phyloP scores from a whole-genome alignment of 495 filamentous ascomycete genomes.

The Annulohypoxylon stygium region DNA sequence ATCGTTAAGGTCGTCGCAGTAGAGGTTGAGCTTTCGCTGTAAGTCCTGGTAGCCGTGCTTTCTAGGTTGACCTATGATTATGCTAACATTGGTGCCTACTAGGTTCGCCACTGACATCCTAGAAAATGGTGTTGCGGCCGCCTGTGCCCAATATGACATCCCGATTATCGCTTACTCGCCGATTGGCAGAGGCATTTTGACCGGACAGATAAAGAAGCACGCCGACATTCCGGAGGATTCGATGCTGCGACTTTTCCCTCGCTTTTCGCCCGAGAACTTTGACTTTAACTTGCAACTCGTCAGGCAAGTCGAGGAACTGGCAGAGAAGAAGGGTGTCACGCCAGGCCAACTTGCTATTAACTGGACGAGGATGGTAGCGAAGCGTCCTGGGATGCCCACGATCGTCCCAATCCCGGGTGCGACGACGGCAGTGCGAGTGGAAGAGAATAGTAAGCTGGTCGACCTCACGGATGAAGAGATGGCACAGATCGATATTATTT shows the following conservation, averaged over 20 bases:
- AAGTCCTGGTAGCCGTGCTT: constrained; percentile 11
- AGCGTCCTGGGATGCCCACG: constrained; percentile 64
- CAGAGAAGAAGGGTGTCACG: constrained; percentile 76
- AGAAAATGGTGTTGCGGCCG: constrained; percentile 77
- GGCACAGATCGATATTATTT: constrained; percentile 63
- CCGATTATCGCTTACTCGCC: constrained; percentile 72
- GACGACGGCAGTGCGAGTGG: constrained; percentile 60
- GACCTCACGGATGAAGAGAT: constrained; percentile 62
- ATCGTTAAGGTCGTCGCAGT: constrained; percentile 76
- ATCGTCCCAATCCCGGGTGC: constrained; percentile 92
- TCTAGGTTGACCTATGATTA: constrained; percentile 69
- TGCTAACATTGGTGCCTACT: constrained; percentile 58
- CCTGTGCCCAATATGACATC: constrained; percentile 79
- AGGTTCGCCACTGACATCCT: constrained; percentile 53
- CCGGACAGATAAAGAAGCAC: constrained; percentile 71
- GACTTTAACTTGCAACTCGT: constrained; percentile 80
- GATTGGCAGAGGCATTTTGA: constrained; percentile 53
- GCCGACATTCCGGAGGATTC: constrained; percentile 64
- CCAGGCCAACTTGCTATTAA: constrained; percentile 81
- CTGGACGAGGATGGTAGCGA: constrained; percentile 71
- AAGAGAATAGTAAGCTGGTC: constrained; percentile 64
- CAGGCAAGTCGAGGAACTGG: constrained; percentile 73
- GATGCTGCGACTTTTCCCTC: constrained; percentile 70
- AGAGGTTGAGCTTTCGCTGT: constrained; percentile 84
- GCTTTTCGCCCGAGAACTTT: constrained; percentile 78